Percentiles rank a stretch among this genome's conserved stretches.
phyloP scores from a whole-genome alignment of 2,329 filamentous ascomycete species.

The Phaeosphaeria sp. region DNA sequence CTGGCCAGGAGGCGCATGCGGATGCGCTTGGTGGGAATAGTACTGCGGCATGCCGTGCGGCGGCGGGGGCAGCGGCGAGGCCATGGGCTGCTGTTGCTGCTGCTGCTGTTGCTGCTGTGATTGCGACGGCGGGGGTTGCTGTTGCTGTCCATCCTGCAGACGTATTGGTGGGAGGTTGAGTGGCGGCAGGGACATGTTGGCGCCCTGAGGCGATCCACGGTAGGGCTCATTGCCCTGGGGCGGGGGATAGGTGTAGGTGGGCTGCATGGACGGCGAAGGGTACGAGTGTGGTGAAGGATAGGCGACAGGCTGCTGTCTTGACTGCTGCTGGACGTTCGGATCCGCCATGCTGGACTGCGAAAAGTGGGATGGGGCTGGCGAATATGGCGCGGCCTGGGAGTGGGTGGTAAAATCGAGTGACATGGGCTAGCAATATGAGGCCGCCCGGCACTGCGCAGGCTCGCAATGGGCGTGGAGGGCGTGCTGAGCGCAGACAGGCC shows the following conservation, averaged over 20 bases:
- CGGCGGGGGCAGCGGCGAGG: constrained; percentile 61
- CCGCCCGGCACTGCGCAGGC: constrained; percentile 31
- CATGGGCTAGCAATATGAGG: constrained; percentile 39
- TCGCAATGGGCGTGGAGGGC: constrained; percentile 15
- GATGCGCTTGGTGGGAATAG: constrained; percentile 52
- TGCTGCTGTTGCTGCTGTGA: constrained; percentile 38
- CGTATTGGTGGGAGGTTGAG: constrained; percentile 60
- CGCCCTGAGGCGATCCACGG: constrained; percentile 54
- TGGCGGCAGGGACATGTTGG: constrained; percentile 53
- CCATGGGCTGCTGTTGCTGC: constrained; percentile 52
- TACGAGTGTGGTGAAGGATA: constrained; percentile 58
- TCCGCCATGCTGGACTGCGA: constrained; percentile 44
- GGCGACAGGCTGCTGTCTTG: constrained; percentile 31
- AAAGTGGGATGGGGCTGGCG: constrained; percentile 42
- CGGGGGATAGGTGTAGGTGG: constrained; percentile 58
- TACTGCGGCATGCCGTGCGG: constrained; percentile 60
- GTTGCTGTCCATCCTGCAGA: constrained; percentile 53
- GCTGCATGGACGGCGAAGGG: constrained; percentile 57
- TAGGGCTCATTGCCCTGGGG: constrained; percentile 51
- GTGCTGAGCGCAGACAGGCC: constrained; percentile 7
- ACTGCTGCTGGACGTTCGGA: constrained; percentile 40
- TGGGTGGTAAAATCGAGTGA: constrained; percentile 41
- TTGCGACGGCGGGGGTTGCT: constrained; percentile 37
- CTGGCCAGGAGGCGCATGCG: constrained; percentile 51
- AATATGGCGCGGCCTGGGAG: constrained; percentile 35